Base-by-base conservation (phyloP, 169 alveolate genomes). In the Babesia ovata region DNA sequence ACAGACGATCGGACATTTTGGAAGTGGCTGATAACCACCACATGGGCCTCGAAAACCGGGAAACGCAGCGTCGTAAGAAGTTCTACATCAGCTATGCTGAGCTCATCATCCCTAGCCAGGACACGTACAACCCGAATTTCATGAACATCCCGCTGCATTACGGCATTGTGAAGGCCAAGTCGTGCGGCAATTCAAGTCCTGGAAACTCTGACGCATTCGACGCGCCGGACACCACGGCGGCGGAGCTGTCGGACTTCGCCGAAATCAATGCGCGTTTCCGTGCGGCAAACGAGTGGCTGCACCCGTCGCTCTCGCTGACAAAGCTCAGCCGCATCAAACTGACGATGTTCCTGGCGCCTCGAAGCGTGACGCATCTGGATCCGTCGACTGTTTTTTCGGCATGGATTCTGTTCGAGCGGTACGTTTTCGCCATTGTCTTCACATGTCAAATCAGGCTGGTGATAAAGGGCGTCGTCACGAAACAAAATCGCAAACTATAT, bases 351-450 rank as follows among this genome's bases (percentile, higher is more conserved):
- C 70, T 72, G 46, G 74, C 86, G 2, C 86, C 90, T 12, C 70
- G 58, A 48, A n/a, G 24, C 45, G 87, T 90, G 8, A 66, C 83
- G 0, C 85, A 84, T 46, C 79, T 90, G 21, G 94, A 90, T n/a
- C 91, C 91, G 19, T 86, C 94, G 9, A 90, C 94, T 10, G 83
- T 87, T n/a, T 75, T 82, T 16, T 81, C 90, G 19, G 94, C 92
- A 28, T 90, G 94, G 94, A 81, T 87, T 26, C 85, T 90, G 21
- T 86, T 90, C 50, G 94, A 90, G 52, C 65, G 90, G 90, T 83
- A 49, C 6, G 71, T 76, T 14, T 22, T n/a, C 4, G 0, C 44
- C 17, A 2, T 28, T 2, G 19, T 1, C 29, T 19, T 6, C 46
- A 45, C 44, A 24, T 28, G 4, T 6, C n/a, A 10, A 44, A 16